These are phyloP conservation scores for Apostasia shenzhenica DNA, from an alignment of 106 monocot species.

Conservation along the genomic window DNA sequence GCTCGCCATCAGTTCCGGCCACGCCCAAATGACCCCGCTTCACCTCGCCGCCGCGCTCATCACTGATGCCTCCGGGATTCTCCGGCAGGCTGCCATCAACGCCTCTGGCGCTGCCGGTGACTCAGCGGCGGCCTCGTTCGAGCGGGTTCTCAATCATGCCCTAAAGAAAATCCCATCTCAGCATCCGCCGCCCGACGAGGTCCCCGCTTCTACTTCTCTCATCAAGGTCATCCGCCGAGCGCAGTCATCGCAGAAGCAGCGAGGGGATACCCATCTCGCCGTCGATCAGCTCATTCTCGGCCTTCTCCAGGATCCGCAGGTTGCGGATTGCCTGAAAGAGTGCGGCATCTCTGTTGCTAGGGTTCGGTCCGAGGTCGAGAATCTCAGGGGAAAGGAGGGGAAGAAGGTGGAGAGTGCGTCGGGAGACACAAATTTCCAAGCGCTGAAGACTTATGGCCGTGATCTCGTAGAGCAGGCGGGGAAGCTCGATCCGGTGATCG, in stretches of 20 bases:
- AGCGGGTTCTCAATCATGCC: constrained; percentile 29
- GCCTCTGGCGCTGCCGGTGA: constrained; percentile 12
- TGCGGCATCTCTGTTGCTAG: constrained; percentile 23
- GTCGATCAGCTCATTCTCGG: constrained; percentile 55
- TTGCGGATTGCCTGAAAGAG: constrained; percentile 45
- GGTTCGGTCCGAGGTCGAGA: constrained; percentile 39
- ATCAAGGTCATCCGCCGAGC: constrained; percentile 46
- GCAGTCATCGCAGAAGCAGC: constrained; percentile 41
- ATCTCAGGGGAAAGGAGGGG: constrained; percentile 48
- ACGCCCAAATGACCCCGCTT: constrained; percentile 49
- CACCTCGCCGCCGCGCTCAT: constrained; percentile 36
- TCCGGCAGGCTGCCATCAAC: constrained; percentile 30
- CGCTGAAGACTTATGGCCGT: constrained; percentile 48
- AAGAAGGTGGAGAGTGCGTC: constrained; percentile 50
- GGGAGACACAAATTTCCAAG: constrained; percentile 56
- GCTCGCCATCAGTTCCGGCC: constrained; percentile 36
- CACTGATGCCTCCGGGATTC: constrained; percentile 26
- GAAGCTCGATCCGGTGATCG: constrained; percentile 59
- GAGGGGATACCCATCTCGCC: constrained; percentile 52
- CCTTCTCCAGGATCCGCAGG: constrained; percentile 43
- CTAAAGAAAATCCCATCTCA: constrained; percentile 53
- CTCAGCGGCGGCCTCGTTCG: constrained; percentile 22
- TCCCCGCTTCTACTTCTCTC: constrained; percentile 45
- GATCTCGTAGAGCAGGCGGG: constrained; percentile 63
- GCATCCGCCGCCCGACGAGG: constrained; percentile 41